Evolutionary conservation across 257 asterid genomes (phyloP).

Genomic region (Anisodus acutangulus): DNA sequence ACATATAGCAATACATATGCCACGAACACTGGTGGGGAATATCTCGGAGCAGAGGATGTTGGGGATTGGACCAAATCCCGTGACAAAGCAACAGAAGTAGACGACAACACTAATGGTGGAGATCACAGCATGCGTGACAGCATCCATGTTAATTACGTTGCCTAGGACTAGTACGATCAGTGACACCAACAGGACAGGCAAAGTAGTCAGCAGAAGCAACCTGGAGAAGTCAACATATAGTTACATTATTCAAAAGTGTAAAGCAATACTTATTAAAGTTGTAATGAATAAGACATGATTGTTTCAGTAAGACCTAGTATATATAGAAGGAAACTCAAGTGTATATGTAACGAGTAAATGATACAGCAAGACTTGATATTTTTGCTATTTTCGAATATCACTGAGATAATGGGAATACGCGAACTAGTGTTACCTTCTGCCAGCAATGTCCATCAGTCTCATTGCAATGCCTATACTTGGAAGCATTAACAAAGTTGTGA

Average conservation of each 20-base stretch:
- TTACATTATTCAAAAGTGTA: background rate
- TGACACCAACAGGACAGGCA: slow-evolving; percentile 69
- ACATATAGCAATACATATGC: slow-evolving; percentile 91
- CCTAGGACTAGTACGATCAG: slow-evolving; percentile 71
- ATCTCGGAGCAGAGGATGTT: slow-evolving; percentile 97
- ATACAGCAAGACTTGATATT: no score
- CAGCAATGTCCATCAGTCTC: slow-evolving; percentile 95
- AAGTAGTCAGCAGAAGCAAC: slow-evolving; percentile 72
- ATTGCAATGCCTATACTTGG: slow-evolving; percentile 95
- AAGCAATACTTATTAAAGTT: background rate
- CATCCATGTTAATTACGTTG: slow-evolving; percentile 60
- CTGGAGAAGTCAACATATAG: slow-evolving; percentile 26
- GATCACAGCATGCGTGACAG: slow-evolving; percentile 61
- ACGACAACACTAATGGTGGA: slow-evolving; percentile 78
- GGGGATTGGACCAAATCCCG: slow-evolving; percentile 95
- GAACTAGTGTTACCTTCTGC: slow-evolving; percentile 68
- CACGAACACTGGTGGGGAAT: slow-evolving; percentile 94
- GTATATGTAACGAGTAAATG: no score
- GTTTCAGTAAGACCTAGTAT: no score
- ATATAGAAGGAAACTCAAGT: no score
- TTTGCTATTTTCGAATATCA: no score
- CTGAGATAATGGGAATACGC: background rate
- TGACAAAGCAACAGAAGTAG: slow-evolving; percentile 89
- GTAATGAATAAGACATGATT: background rate
- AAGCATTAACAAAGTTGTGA: slow-evolving; percentile 90